Base-by-base conservation (phyloP, 2,329 filamentous ascomycete species). In the Epichloe gansuensis region DNA sequence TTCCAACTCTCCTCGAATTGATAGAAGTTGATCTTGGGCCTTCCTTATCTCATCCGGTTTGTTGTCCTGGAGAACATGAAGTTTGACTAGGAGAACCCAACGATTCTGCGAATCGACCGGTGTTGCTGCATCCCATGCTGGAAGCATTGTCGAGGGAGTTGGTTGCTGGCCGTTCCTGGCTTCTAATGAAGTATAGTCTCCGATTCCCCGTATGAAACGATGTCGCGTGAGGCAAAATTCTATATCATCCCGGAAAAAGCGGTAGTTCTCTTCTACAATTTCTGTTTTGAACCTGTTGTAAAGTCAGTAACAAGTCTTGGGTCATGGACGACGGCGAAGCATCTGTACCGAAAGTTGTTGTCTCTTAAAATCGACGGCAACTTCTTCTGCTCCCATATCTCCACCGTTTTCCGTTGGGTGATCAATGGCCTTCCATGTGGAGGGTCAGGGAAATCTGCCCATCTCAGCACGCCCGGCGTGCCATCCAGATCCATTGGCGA, bases 391-490 rank as follows among this genome's bases (percentile, higher is more conserved):
- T 74, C 70, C 58, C 73, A 71, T n/a, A 81, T 73, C 57, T 81
- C 78, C 6, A 80, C 68, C 63, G 74, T 76, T 59, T 76, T 78
- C 40, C 77, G 70, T 60, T 78, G 73, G 9, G 70, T 75, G 36
- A 79, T 62, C 47, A 68, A 36, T 11, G 74, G 69, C n/a, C 70
- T 67, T 12, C 68, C 68, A 25, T 69, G 69, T 1, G 72, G 67
- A 15, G 79, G 78, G 55, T 83, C 80, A 1, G 81, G 80, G 44
- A 82, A 70, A 56, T 83, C 80, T 5, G 69, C 74, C 77, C 78
- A 84, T 44, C 74, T 68, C 53, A 84, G 61, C 3, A 74, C 71
- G 17, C 76, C 78, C 0, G 67, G 66, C 0, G 65, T 61, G 5
- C 64, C 58, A 54, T 77, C 71, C 41, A 75, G 68, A 40, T 74